Evolutionary conservation across 345 rosid genomes (phyloP).

Genomic region (Garcia nutans): DNA sequence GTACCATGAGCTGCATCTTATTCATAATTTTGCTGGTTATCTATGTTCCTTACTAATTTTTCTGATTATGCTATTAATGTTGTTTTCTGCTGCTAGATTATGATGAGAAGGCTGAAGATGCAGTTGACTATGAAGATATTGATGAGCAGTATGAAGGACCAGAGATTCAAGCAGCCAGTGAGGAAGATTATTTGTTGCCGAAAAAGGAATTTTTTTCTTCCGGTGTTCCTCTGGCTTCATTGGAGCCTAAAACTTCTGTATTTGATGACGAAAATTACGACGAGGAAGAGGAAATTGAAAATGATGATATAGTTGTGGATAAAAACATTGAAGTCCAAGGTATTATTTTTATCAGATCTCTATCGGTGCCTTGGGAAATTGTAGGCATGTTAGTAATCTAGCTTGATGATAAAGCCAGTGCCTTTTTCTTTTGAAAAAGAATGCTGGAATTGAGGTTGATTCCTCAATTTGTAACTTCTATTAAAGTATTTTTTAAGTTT

Average conservation of each 20-base stretch:
- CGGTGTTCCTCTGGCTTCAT: constrained; percentile 44
- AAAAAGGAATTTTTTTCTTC: constrained; percentile 63
- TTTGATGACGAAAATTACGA: constrained; percentile 95
- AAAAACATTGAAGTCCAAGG: constrained; percentile 40
- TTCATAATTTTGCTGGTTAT: not conserved
- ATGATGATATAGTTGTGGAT: constrained; percentile 46
- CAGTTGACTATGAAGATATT: constrained; percentile 89
- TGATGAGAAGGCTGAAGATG: constrained; percentile 89
- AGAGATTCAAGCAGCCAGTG: constrained; percentile 68
- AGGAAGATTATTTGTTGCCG: constrained; percentile 80
- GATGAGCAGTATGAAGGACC: constrained; percentile 97
- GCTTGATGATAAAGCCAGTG: not conserved
- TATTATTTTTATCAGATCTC: constrained; percentile 7
- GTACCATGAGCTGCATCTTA: not conserved
- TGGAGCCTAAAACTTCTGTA: constrained; percentile 47
- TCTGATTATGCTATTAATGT: constrained; percentile 30
- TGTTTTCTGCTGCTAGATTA: constrained; percentile 62
- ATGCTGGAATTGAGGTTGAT: not conserved
- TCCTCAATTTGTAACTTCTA: not conserved
- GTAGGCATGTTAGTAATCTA: not conserved
- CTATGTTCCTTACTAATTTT: constrained; percentile 10
- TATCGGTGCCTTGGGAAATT: no score
- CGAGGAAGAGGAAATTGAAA: constrained; percentile 54
- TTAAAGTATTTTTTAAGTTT: no score
- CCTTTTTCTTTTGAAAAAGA: no score